Evolutionary conservation across 768 basidiomycete genomes (phyloP).

Genomic region (Clathrus columnatus): DNA sequence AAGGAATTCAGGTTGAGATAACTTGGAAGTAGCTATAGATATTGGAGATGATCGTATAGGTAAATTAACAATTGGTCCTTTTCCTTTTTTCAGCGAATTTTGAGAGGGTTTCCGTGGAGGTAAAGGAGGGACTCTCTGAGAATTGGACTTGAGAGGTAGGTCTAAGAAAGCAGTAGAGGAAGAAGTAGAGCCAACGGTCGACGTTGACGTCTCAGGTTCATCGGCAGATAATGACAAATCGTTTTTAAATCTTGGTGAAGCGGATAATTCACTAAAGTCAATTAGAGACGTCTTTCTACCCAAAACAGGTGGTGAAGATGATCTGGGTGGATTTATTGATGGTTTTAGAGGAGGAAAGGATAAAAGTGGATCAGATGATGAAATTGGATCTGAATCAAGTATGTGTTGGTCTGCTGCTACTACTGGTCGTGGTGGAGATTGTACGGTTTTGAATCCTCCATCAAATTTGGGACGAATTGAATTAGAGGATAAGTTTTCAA

Average conservation of each 20-base stretch:
- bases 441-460: background rate
- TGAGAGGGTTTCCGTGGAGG: slow-evolving; percentile 60
- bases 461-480: background rate
- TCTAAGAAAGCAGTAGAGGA: background rate
- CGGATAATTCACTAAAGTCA: slow-evolving; percentile 33
- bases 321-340: slow-evolving; percentile 16
- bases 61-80: slow-evolving; percentile 27
- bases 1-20: background rate
- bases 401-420: slow-evolving; percentile 11
- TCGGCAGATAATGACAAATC: background rate
- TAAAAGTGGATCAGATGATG: slow-evolving; percentile 36
- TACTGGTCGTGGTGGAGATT: background rate
- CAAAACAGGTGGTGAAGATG: slow-evolving; percentile 33
- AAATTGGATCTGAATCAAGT: slow-evolving; percentile 40
- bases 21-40: slow-evolving; percentile 23
- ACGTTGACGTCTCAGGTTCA: background rate
- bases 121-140: slow-evolving; percentile 40
- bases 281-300: slow-evolving; percentile 50
- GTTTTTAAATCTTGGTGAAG: background rate
- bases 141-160: background rate
- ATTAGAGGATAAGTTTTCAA: slow-evolving; percentile 41
- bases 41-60: slow-evolving; percentile 19
- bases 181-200: slow-evolving; percentile 5
- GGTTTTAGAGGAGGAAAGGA: slow-evolving; percentile 33
- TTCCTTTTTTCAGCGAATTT: slow-evolving; percentile 30